Percentiles rank a stretch among this genome's conserved stretches.
phyloP scores from a whole-genome alignment of 169 alveolate genomes.

The Plasmodium gaboni region DNA sequence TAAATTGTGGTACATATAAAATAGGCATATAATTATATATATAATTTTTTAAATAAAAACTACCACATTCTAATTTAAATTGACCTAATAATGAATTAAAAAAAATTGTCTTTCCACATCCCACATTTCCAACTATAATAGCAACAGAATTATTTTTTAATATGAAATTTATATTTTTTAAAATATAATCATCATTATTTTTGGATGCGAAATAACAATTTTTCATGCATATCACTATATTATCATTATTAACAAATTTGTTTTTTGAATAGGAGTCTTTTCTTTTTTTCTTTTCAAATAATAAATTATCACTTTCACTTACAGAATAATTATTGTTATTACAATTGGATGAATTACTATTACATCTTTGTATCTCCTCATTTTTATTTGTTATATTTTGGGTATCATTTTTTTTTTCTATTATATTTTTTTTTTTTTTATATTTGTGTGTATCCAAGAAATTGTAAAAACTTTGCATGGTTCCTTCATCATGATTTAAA shows the following conservation, averaged over 20 bases:
- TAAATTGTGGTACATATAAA: constrained; percentile 85
- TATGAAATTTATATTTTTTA: constrained; percentile 37
- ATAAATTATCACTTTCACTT: too few relatives aligned
- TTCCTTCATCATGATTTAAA: too few relatives aligned
- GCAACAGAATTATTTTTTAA: constrained; percentile 42
- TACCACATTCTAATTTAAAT: constrained; percentile 19
- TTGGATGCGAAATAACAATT: neutral
- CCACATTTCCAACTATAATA: constrained; percentile 91
- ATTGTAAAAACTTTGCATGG: too few relatives aligned
- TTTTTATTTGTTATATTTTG: neutral
- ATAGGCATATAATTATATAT: constrained; percentile 78
- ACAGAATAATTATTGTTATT: neutral
- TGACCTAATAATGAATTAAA: constrained; percentile 86
- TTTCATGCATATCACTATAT: neutral
- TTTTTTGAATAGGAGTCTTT: neutral
- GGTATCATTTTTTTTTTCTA: neutral
- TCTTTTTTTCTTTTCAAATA: neutral
- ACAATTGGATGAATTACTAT: neutral
- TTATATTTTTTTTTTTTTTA: neutral
- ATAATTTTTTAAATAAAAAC: constrained; percentile 38
- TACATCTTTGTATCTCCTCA: neutral
- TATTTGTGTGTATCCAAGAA: too few relatives aligned
- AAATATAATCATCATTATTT: neutral
- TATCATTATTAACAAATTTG: neutral
- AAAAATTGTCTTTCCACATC: constrained; percentile 92